Conservation (phyloP, 257 asterid species). For the Lithospermum erythrorhizon region DNA sequence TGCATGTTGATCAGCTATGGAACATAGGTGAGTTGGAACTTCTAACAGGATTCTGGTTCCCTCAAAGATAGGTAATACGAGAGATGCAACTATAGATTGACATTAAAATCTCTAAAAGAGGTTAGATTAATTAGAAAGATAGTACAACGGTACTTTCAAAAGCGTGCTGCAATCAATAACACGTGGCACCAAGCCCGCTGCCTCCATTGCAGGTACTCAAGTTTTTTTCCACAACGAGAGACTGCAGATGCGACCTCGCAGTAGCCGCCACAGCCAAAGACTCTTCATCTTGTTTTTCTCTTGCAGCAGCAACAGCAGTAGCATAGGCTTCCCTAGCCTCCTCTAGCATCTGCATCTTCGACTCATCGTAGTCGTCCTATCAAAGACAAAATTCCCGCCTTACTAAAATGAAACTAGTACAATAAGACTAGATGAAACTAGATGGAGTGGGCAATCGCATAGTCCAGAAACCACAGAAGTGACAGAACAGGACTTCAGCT, state of each 20-base stretch:
- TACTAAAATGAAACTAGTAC: background rate
- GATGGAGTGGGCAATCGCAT: too few species aligned
- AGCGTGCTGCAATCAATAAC: background rate
- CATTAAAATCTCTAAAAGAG: background rate
- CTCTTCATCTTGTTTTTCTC: slow-evolving; percentile 59
- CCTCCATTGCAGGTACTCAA: background rate
- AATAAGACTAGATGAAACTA: background rate
- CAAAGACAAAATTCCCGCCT: slow-evolving; percentile 7
- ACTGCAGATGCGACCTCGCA: slow-evolving; percentile 67
- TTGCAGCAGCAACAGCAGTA: slow-evolving; percentile 61
- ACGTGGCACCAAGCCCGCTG: background rate
- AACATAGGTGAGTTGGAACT: background rate
- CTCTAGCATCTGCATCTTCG: slow-evolving; percentile 52
- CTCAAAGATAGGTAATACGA: background rate
- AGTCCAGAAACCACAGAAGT: background rate
- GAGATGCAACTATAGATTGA: background rate
- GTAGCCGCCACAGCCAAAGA: slow-evolving; percentile 67
- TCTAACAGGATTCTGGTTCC: background rate
- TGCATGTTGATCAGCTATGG: too few species aligned
- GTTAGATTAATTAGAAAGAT: background rate
- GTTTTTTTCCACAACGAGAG: slow-evolving; percentile 31
- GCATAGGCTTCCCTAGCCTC: slow-evolving; percentile 68
- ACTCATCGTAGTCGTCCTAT: slow-evolving; percentile 46
- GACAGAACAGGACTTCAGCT: background rate
- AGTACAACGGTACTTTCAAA: background rate